Evolutionary conservation across 1,284 basidiomycete genomes (phyloP).

Genomic region (Mycosarcoma mackinlayi): DNA sequence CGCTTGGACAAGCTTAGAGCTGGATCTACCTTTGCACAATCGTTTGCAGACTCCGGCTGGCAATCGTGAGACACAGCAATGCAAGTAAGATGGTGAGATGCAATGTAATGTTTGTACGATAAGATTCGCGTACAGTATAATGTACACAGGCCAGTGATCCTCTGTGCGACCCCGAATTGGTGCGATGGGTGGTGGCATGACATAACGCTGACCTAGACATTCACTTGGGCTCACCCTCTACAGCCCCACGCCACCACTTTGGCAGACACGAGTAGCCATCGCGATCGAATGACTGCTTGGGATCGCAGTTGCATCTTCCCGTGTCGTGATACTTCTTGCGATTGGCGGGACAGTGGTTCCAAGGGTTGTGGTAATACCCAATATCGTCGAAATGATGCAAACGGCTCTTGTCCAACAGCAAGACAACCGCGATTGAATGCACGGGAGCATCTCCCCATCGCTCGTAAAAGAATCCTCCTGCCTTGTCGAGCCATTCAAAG

Average conservation of each 20-base stretch:
- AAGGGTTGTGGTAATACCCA: slow-evolving; percentile 64
- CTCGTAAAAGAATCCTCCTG: slow-evolving; percentile 75
- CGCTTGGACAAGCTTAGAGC: too few relatives aligned
- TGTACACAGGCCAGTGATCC: too few relatives aligned
- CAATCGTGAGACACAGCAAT: neutral
- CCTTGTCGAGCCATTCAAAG: slow-evolving; percentile 81
- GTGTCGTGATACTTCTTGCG: slow-evolving; percentile 61
- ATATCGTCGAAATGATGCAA: slow-evolving; percentile 62
- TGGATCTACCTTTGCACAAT: too few relatives aligned
- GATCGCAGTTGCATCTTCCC: slow-evolving; percentile 61
- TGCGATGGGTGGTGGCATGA: too few relatives aligned
- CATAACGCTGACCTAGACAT: too few relatives aligned
- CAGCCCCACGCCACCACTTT: slow-evolving; percentile 55
- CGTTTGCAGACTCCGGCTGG: too few relatives aligned
- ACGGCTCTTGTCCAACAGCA: slow-evolving; percentile 53
- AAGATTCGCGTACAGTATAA: too few relatives aligned
- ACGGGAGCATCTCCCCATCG: slow-evolving; percentile 85
- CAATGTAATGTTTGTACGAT: neutral
- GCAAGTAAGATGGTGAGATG: neutral
- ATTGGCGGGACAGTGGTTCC: slow-evolving; percentile 61
- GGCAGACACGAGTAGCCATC: slow-evolving; percentile 60
- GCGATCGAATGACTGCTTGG: slow-evolving; percentile 57
- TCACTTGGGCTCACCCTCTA: slow-evolving; percentile 52
- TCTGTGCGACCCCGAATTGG: too few relatives aligned
- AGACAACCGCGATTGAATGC: slow-evolving; percentile 65